phyloP scores from a whole-genome alignment of 441 rosid species.

The Populus hybrid region DNA sequence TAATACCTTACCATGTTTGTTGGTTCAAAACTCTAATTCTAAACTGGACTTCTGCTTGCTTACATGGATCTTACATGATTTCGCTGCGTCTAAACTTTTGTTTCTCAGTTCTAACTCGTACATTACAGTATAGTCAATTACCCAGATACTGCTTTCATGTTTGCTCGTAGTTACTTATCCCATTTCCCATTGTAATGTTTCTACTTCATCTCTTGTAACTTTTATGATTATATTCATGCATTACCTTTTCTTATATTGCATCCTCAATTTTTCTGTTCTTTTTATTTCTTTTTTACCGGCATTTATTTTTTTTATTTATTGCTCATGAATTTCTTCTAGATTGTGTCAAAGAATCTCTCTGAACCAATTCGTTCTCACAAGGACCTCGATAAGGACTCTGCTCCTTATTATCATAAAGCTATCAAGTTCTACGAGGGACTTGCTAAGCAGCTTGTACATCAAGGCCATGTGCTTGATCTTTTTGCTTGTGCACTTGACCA shows the following conservation, averaged over 20 bases:
- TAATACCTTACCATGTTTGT: neutral
- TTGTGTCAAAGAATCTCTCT: constrained; percentile 73
- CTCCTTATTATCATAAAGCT: constrained; percentile 66
- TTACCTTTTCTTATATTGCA: neutral
- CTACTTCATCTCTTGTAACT: neutral
- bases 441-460: constrained; percentile 92
- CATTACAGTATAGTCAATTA: neutral
- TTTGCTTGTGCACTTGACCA: constrained; percentile 95
- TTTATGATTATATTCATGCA: too few species aligned
- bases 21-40: neutral
- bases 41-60: neutral
- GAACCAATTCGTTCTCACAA: constrained; percentile 96
- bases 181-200: neutral
- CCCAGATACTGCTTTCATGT: neutral
- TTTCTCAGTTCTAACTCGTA: neutral
- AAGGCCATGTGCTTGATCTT: constrained; percentile 93
- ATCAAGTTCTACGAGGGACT: constrained; percentile 73
- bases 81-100: neutral
- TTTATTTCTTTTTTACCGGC: neutral
- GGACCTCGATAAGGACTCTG: constrained; percentile 87
- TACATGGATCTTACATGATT: neutral
- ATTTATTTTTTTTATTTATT: neutral
- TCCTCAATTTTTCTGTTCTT: neutral
- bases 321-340: constrained; percentile 33
- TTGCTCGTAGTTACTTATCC: neutral